Base-by-base conservation (phyloP, 352 stramenopile genomes). In the Phytophthora ohioensis region DNA sequence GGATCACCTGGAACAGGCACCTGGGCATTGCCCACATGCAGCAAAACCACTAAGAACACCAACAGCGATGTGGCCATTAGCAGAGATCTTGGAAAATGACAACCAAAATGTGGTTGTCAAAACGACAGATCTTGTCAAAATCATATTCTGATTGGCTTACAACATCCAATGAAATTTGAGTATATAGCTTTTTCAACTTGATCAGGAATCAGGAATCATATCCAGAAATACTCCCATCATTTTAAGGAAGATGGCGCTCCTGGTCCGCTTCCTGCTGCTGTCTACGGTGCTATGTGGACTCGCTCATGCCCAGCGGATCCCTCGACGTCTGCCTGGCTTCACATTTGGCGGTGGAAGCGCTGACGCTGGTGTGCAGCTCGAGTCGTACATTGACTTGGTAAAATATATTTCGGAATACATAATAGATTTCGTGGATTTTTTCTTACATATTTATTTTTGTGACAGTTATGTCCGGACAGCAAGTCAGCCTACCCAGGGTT, bases 301-400 rank as follows among this genome's bases (percentile, higher is more conserved):
- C 17, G 9, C 73, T 9, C 47, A 17, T 10, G 35, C 62, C 31
- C 67, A 68, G 10, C 76, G 78, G n/a, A 85, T 94, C 57, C 88
- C 85, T 12, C 66, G 72, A 12, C 82, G 80, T 41, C 86, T 79
- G 2, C 84, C 84, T 21, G 88, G 88, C 0, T 94, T 94, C 56
- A 88, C 81, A 2, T 61, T 90, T 15, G 82, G 84, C 12, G 48
- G 78, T 2, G 85, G 88, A 5, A 73, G 42, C 11, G 79, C 84
- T 5, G 64, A 81, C 13, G 88, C 88, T 3, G 76, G 81, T 35
- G 82, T 95, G 35, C 88, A 95, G 68, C 81, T 95, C 42, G 88
- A 95, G 75, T 88, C 85, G 27, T 95, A 91, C 63, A 77, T 95
- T n/a, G 87, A 95, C 57, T 64, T 94, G 80, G 85, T 91, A 73